These are phyloP conservation scores for Colletotrichum somersetense DNA, from an alignment of 2,329 filamentous ascomycete species.

Conservation along the genomic window DNA sequence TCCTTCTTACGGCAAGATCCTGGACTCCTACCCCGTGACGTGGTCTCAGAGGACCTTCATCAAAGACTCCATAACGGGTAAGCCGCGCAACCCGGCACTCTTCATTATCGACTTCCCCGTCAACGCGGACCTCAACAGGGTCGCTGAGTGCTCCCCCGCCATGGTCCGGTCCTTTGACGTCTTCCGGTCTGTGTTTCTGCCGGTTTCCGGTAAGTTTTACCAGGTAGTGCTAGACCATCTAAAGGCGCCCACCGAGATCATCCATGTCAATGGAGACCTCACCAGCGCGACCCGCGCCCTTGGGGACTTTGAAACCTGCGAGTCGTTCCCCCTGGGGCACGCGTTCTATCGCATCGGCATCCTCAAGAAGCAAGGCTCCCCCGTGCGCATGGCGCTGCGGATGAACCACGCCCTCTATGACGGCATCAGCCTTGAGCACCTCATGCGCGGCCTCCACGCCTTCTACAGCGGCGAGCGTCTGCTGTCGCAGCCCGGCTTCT, in stretches of 20 bases:
- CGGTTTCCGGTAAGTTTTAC: conserved; percentile 24
- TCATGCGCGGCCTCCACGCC: conserved; percentile 41
- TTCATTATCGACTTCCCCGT: conserved; percentile 37
- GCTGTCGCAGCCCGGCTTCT: conserved; percentile 38
- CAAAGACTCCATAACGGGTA: conserved; percentile 11
- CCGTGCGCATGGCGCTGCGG: conserved; percentile 37
- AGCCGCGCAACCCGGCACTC: conserved; percentile 11
- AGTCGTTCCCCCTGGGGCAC: conserved; percentile 21
- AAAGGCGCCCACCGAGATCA: conserved; percentile 26
- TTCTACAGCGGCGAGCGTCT: conserved; percentile 40
- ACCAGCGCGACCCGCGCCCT: conserved; percentile 1
- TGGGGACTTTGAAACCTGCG: background rate
- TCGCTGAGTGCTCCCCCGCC: conserved; percentile 7
- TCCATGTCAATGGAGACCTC: conserved; percentile 10
- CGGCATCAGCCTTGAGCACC: conserved; percentile 42
- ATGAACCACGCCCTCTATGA: conserved; percentile 46
- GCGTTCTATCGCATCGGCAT: conserved; percentile 33
- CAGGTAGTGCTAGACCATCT: conserved; percentile 28
- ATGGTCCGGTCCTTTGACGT: conserved; percentile 38
- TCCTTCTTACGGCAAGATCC: background rate
- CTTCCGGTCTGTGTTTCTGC: conserved; percentile 39
- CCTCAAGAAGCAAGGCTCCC: conserved; percentile 23
- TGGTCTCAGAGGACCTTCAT: conserved; percentile 28
- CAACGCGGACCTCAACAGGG: background rate
- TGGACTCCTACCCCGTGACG: conserved; percentile 28